These are phyloP conservation scores for Lactarius sp. DNA, from an alignment of 768 basidiomycete species.

Conservation along the genomic window DNA sequence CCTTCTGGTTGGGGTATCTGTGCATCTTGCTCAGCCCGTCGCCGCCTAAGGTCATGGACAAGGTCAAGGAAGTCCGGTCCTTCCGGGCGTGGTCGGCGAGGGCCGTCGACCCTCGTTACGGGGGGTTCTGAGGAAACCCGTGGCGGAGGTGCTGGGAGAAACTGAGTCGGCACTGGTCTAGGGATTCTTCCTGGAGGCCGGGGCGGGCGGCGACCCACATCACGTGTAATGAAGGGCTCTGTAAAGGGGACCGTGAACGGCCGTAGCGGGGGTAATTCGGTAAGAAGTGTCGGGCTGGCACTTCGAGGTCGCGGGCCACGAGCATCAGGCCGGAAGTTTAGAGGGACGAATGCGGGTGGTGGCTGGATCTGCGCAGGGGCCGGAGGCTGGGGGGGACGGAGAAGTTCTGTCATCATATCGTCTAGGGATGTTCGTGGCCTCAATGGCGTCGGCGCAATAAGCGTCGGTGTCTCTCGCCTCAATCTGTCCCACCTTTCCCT, in stretches of 20 bases:
- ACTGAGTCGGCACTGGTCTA: not conserved
- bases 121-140: not conserved
- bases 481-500: conserved; percentile 30
- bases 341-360: conserved; percentile 51
- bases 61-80: not conserved
- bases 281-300: conserved; percentile 36
- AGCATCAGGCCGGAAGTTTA: conserved; percentile 49
- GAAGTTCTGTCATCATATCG: conserved; percentile 55
- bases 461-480: conserved; percentile 32
- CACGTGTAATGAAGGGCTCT: conserved; percentile 18
- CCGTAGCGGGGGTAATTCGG: conserved; percentile 32
- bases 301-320: conserved; percentile 37
- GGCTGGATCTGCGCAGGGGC: conserved; percentile 39
- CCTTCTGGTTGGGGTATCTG: not conserved
- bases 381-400: conserved; percentile 43
- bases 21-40: not conserved
- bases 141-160: not conserved
- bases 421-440: conserved; percentile 49
- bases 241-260: conserved; percentile 17
- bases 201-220: conserved; percentile 11
- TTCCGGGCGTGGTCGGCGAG: not conserved
- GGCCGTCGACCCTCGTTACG: not conserved
- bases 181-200: not conserved
- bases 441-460: conserved; percentile 43
- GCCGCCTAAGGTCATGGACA: not conserved